Conservation (phyloP, 139 green algal species). For the Asterochloris erici region DNA sequence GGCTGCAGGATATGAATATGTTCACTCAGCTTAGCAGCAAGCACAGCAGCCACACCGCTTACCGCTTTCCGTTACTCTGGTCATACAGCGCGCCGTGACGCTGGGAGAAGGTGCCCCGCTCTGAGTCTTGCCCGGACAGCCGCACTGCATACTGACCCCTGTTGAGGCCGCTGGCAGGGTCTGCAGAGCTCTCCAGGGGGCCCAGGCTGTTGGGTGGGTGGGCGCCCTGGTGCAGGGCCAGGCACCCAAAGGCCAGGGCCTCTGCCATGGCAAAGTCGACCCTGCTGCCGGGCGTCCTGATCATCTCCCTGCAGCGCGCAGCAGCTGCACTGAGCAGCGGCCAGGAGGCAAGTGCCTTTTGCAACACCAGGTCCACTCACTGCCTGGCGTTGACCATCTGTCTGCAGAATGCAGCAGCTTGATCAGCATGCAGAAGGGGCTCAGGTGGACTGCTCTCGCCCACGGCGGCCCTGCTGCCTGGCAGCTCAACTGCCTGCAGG, state of each 20-base stretch:
- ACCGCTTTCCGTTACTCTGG: constrained; percentile 35
- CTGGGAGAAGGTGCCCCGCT: constrained; percentile 84
- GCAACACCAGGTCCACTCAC: no score
- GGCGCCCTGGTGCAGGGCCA: constrained; percentile 38
- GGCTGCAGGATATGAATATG: neutral
- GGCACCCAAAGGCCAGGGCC: constrained; percentile 69
- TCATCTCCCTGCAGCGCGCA: constrained; percentile 33
- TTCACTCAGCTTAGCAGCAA: neutral
- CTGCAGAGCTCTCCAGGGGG: neutral
- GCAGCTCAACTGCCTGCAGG: no score
- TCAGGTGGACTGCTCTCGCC: no score
- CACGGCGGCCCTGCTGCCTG: no score
- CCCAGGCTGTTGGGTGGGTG: neutral
- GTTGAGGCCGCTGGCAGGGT: constrained; percentile 40
- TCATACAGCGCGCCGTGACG: constrained; percentile 69
- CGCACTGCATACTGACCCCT: constrained; percentile 50
- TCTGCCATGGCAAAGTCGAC: constrained; percentile 77
- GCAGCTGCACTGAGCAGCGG: no score
- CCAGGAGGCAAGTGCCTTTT: no score
- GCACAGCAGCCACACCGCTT: neutral
- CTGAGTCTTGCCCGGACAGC: constrained; percentile 75
- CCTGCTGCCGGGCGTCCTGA: constrained; percentile 29
- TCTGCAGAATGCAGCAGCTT: no score
- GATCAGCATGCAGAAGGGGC: no score
- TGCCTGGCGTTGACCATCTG: no score